A percentile compares a stretch with the other conserved stretches of the same genome.
These are phyloP conservation scores for Aspergillus pseudoglaucus DNA, from an alignment of 2,329 filamentous ascomycete species.

Conservation along the genomic window DNA sequence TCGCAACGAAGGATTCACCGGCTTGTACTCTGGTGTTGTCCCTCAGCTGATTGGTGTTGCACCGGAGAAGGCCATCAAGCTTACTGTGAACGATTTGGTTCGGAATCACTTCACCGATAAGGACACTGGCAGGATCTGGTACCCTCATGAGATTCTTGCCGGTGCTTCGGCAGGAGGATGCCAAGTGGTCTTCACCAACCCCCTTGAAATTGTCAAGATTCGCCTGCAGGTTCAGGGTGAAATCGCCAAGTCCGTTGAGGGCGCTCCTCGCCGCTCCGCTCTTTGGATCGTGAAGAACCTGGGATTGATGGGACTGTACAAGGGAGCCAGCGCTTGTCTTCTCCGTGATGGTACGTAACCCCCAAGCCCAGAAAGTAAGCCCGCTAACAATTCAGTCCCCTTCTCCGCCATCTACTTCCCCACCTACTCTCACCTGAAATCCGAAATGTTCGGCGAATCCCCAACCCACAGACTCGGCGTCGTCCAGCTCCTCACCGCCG, in stretches of 20 bases:
- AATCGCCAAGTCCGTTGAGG: slow-evolving; percentile 78
- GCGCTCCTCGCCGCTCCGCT: slow-evolving; percentile 78
- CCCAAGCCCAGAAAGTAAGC: slow-evolving; percentile 8
- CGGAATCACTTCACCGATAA: slow-evolving; percentile 68
- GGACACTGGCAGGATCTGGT: slow-evolving; percentile 65
- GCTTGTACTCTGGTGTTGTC: slow-evolving; percentile 88
- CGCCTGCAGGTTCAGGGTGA: slow-evolving; percentile 96
- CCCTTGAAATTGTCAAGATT: slow-evolving; percentile 98
- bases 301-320: slow-evolving; percentile 90
- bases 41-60: slow-evolving; percentile 95
- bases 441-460: slow-evolving; percentile 86
- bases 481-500: slow-evolving; percentile 83
- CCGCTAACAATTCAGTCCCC: slow-evolving; percentile 53
- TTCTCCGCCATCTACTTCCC: slow-evolving; percentile 99
- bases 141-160: slow-evolving; percentile 69
- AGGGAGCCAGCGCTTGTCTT: slow-evolving; percentile 89
- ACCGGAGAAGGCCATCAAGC: slow-evolving; percentile 99
- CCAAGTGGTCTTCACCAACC: slow-evolving; percentile 98
- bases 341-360: slow-evolving; percentile 62
- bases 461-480: slow-evolving; percentile 81
- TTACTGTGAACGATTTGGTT: slow-evolving; percentile 94
- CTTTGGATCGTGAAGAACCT: slow-evolving; percentile 98
- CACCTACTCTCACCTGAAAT: slow-evolving; percentile 89
- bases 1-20: slow-evolving; percentile 80
- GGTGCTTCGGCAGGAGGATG: slow-evolving; percentile 87